Evolutionary conservation across 2,329 filamentous ascomycete genomes (phyloP).

Genomic region (Beauveria caledonica): DNA sequence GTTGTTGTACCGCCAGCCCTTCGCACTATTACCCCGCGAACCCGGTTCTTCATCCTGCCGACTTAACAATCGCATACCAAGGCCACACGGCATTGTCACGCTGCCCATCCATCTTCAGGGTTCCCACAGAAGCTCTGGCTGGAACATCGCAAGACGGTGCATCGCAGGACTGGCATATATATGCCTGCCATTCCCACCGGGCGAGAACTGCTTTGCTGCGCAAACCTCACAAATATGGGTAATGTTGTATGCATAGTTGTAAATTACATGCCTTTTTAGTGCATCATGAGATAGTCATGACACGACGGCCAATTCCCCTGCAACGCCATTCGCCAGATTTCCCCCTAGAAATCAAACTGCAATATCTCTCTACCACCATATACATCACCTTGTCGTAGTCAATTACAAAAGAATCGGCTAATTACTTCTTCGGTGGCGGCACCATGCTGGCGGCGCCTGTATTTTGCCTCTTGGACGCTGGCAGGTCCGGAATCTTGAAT

Average conservation of each 20-base stretch:
- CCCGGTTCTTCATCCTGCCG: not conserved
- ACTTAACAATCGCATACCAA: not conserved
- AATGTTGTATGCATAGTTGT: not conserved
- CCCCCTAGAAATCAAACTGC: not conserved
- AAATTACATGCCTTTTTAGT: not conserved
- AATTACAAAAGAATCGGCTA: not conserved
- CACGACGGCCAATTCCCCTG: not conserved
- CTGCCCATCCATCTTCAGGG: not conserved
- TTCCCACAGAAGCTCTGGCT: no score
- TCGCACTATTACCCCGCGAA: not conserved
- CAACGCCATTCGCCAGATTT: conserved; percentile 1
- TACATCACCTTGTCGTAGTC: not conserved
- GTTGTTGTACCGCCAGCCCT: not conserved
- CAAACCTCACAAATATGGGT: not conserved
- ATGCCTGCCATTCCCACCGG: not conserved
- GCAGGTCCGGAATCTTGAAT: conserved; percentile 77
- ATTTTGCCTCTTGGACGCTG: conserved; percentile 64
- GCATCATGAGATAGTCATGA: not conserved
- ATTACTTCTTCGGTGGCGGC: conserved; percentile 10
- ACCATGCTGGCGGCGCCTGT: conserved; percentile 48
- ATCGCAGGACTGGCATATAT: no score
- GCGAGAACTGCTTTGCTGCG: not conserved
- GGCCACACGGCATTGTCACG: not conserved
- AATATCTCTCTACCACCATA: not conserved
- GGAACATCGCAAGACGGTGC: not conserved